phyloP scores from a whole-genome alignment of 2,329 filamentous ascomycete genomes.

The Talaromyces amestolkiae region DNA sequence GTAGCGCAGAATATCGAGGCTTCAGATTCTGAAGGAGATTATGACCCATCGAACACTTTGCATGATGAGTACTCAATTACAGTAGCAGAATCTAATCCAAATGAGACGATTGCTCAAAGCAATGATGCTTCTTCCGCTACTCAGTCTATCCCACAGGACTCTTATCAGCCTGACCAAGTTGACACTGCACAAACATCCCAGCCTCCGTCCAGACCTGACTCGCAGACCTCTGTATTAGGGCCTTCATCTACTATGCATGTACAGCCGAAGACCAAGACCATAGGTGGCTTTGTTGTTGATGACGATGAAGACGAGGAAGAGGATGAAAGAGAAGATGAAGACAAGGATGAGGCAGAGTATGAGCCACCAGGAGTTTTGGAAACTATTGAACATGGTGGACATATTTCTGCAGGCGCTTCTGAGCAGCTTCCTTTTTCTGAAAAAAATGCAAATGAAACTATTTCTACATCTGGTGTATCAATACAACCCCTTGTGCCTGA shows the following conservation, averaged over 20 bases:
- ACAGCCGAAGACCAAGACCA: slow-evolving; percentile 50
- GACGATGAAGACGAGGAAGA: slow-evolving; percentile 59
- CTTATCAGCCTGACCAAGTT: slow-evolving; percentile 13
- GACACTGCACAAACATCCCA: slow-evolving; percentile 31
- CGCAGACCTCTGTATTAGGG: slow-evolving; percentile 34
- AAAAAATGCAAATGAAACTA: slow-evolving; percentile 54
- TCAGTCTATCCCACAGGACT: slow-evolving; percentile 19
- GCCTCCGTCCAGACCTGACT: slow-evolving; percentile 35
- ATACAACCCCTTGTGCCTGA: slow-evolving; percentile 57
- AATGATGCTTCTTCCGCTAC: slow-evolving; percentile 27
- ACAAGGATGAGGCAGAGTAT: slow-evolving; percentile 47
- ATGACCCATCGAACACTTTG: slow-evolving; percentile 52
- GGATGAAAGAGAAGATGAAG: slow-evolving; percentile 49
- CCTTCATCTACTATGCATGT: slow-evolving; percentile 32
- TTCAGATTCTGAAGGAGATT: slow-evolving; percentile 57
- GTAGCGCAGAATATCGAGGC: slow-evolving; percentile 52
- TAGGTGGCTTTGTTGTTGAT: slow-evolving; percentile 63
- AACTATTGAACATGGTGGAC: slow-evolving; percentile 50
- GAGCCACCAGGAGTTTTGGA: slow-evolving; percentile 55
- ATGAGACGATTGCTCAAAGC: slow-evolving; percentile 24
- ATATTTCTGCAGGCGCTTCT: slow-evolving; percentile 49
- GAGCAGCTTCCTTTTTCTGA: slow-evolving; percentile 53
- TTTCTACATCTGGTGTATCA: slow-evolving; percentile 59
- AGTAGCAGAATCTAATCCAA: slow-evolving; percentile 32
- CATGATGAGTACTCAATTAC: slow-evolving; percentile 40